Conservation (phyloP, 805 yeast genomes). For the Tetrapisispora fleetii region DNA sequence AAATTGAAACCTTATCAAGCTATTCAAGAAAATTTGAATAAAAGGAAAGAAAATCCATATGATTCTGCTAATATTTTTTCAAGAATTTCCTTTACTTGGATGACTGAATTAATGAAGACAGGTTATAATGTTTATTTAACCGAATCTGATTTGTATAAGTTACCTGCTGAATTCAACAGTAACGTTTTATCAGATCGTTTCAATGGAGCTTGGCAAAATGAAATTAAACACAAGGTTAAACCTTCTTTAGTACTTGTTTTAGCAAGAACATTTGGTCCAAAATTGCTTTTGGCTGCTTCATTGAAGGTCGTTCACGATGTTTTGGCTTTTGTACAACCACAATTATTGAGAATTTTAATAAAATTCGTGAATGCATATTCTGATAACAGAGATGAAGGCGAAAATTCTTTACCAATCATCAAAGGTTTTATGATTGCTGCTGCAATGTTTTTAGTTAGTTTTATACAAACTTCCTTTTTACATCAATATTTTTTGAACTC, state of each 20-base stretch:
- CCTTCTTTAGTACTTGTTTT: slow-evolving; percentile 53
- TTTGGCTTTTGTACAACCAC: slow-evolving; percentile 85
- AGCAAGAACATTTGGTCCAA: slow-evolving; percentile 60
- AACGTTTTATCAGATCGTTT: slow-evolving; percentile 40
- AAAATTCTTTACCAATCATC: slow-evolving; percentile 49
- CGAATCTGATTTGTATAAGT: slow-evolving; percentile 62
- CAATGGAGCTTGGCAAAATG: slow-evolving; percentile 49
- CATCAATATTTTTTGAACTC: slow-evolving; percentile 74
- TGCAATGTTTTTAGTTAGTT: slow-evolving; percentile 65
- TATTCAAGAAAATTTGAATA: slow-evolving; percentile 21
- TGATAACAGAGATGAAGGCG: slow-evolving; percentile 20
- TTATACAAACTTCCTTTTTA: slow-evolving; percentile 65
- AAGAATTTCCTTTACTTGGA: slow-evolving; percentile 77
- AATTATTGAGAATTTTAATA: slow-evolving; percentile 59
- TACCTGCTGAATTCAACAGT: slow-evolving; percentile 61
- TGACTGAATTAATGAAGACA: slow-evolving; percentile 70
- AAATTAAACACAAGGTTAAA: slow-evolving; percentile 35
- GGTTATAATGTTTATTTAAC: slow-evolving; percentile 55
- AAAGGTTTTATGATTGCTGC: slow-evolving; percentile 67
- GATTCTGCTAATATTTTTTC: slow-evolving; percentile 56
- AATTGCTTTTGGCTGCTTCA: slow-evolving; percentile 58
- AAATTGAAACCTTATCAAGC: slow-evolving; percentile 36
- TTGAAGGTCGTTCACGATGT: slow-evolving; percentile 68
- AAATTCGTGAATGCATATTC: slow-evolving; percentile 42
- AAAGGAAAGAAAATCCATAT: slow-evolving; percentile 29